Evolutionary conservation across 2,329 filamentous ascomycete species (phyloP), one percentile per base, ranked within the genome.

Genomic region (Blumeriella jaapii): DNA sequence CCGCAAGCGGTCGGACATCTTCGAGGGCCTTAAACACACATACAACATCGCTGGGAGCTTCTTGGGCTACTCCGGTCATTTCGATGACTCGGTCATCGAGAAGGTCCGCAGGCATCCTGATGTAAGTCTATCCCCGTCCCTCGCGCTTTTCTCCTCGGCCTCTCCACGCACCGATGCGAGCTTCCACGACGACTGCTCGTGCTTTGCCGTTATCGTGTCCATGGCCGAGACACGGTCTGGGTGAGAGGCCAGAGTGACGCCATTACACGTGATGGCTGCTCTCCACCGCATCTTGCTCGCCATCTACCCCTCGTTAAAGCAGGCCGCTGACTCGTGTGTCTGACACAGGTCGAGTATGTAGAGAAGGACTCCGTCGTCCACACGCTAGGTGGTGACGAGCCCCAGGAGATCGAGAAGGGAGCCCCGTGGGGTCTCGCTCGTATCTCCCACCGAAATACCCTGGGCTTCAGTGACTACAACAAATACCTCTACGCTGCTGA

Each of bases 361-460:
- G 91, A 98, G 74, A 83, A 78, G 55, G 91, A 98, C 63, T 87
- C 84, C 32, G 71, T 91, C 51, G 91, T 98, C 53, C 84, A 86
- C 67, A 85, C 84, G 38, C 74, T 93, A 64, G 60, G 64, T 36
- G 58, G 59, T 43, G 60, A 68, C 50, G 57, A 62, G n/a, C 60
- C 63, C 46, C n/a, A n/a, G n/a, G 70, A 80, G 56, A 68, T 74
- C 6, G 85, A 98, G 75, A 91, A 85, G 70, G 80, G 84, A 60
- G 83, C 93, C 46, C 91, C 91, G n/a, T 98, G 93, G 91, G 91
- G 93, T 67, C 74, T 98, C 48, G 91, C 93, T 51, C 85, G 91
- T 76, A 83, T 98, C 65, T 98, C 91, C 20, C 91, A 98, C 70
- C 84, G 91, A 51, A 71, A 91, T 48, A 70, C 71, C 46, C 72